Evolutionary conservation across 257 asterid genomes (phyloP).

Genomic region (Capsicum chinense): DNA sequence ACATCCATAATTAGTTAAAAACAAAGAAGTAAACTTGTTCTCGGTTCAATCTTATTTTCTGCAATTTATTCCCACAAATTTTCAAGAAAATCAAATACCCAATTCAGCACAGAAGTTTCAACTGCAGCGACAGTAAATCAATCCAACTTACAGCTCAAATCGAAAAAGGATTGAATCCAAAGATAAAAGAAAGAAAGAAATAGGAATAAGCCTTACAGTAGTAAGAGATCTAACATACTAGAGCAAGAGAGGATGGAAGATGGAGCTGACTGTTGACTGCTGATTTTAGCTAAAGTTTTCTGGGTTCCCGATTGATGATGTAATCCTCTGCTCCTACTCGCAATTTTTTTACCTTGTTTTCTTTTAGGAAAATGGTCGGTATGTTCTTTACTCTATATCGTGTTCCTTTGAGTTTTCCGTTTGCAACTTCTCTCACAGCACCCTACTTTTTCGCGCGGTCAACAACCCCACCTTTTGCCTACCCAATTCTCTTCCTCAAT

Average conservation of each 20-base stretch:
- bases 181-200: neutral
- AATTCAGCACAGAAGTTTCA: neutral
- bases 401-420: neutral
- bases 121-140: neutral
- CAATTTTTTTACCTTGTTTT: neutral
- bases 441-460: no score
- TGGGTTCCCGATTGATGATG: neutral
- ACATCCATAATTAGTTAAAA: neutral
- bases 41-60: neutral
- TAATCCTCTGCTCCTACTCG: neutral
- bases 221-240: slow-evolving; percentile 14
- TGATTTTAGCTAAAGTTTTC: neutral
- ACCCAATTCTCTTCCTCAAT: neutral
- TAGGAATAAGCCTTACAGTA: slow-evolving; percentile 7
- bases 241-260: neutral
- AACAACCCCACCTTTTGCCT: neutral
- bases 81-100: slow-evolving; percentile 6
- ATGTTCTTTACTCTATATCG: neutral
- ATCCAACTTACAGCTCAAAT: neutral
- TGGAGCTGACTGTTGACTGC: neutral
- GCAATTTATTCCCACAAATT: neutral
- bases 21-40: neutral
- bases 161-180: neutral
- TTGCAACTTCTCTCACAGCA: neutral
- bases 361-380: neutral